Base-by-base conservation (phyloP, 2,329 filamentous ascomycete species). In the Plectosphaerella plurivora region DNA sequence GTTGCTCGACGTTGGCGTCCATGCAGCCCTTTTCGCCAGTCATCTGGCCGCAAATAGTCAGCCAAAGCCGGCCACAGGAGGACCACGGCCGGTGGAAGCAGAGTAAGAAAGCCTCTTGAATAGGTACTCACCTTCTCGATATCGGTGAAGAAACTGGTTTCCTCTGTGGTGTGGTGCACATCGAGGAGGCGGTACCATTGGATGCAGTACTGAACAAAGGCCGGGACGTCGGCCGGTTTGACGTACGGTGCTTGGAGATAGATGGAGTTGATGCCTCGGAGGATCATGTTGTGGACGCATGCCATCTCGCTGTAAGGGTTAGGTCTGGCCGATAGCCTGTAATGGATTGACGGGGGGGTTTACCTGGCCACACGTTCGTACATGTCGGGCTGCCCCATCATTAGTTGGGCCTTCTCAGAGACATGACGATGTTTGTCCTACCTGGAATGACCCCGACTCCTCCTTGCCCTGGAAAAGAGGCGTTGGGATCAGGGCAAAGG, bases 1-100 rank as follows among this genome's bases (percentile, higher is more conserved):
- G 73, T 50, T 77, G 72, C 16, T 67, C 65, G 3, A 75, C 60
- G 54, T 72, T 76, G 45, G 53, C 58, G 14, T 71, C 68, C 71
- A 75, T 74, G 22, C 73, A 54, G 1, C 68, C 68, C 39, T 61
- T 57, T 11, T 67, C 63, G 0, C 66, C 70, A 4, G 64, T 55
- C 20, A 69, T 51, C 36, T 59, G 53, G 28, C 2, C 9, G 11
- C 28, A 8, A 8, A 8, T 33, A 33, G 28, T 33, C 28, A 9
- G 28, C 28, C 11, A 10, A 12, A 33, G 28, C 28, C 28, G 28
- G 11, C 3, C 11, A 33, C 11, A 5, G 8, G 28, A 8, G 9
- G 9, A 33, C 28, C 22, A 22, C 22, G 22, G 3, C 5, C 11
- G 7, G 9, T 33, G 8, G 28, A 33, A 12, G 28, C 9, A 33